Base-by-base conservation (phyloP, 805 yeast species). In the Starmera caribaea region DNA sequence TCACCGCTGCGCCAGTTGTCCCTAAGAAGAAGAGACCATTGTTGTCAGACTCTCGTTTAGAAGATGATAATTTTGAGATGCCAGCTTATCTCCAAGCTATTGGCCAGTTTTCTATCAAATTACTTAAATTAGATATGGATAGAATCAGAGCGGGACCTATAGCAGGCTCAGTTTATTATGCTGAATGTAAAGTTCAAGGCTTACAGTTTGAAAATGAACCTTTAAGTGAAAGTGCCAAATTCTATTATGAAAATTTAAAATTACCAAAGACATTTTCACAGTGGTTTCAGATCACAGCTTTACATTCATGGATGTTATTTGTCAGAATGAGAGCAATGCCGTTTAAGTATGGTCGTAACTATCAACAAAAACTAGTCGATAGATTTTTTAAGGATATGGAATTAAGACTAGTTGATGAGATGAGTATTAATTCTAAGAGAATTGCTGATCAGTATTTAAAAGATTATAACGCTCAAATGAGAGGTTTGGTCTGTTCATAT, bases 281-380 rank as follows among this genome's bases (percentile, higher is more conserved):
- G 60, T 90, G 96, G 96, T 90, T 81, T 59, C 97, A 90, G 62
- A 82, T 92, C 45, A 84, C 96, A 7, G 69, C 81, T 1, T 69
- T 92, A 48, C 98, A 92, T 60, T 78, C 85, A 43, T 92, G 99
- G 99, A 79, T 92, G 54, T 68, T 92, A 35, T 81, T 82, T 48
- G 95, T 85, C 14, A 79, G 98, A 57, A 89, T 92, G 96, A 78
- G 99, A 59, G 94, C 94, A 9, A 72, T 92, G 82, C 97, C 97
- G 0, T 81, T 81, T 58, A 81, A 86, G 53, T 79, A 85, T 56
- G 94, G 96, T 32, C 76, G 76, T 50, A 82, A 81, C 55, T 92
- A 89, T 61, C 96, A 92, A 61, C 96, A 89, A 61, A 87, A 87
- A 56, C 63, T 92, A 31, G 84, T 89, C 27, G 96, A 94, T 59